Base-by-base conservation (phyloP, 2,329 filamentous ascomycete genomes). In the Fusarium marasasianum region DNA sequence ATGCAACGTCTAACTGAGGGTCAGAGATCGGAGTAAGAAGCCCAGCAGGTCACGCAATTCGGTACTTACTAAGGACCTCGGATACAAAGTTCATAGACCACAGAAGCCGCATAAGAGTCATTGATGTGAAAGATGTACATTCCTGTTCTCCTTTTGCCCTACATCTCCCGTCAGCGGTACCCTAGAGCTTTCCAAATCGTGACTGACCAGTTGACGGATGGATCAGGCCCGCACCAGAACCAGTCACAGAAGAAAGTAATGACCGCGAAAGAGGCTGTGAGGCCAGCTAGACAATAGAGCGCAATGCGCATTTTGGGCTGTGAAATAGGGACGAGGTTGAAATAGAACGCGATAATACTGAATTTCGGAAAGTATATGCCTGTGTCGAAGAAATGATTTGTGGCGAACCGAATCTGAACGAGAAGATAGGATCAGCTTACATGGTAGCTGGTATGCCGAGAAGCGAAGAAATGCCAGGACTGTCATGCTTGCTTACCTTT, bases 311-410 rank as follows among this genome's bases (percentile, higher is more conserved):
- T 66, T 9, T 14, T n/a, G 9, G 50, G 38, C 1, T 66, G 53
- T 2, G 64, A 22, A 1, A 66, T 26, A 0, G 64, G 64, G 0
- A 66, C 50, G 8, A 66, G 61, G 22, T 59, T 58, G 9, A 48
- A 50, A 9, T 66, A 66, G 6, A 66, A 66, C 0, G 61, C 44
- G 8, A 66, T 50, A 6, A 66, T 66, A 15, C 64, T 66, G 18
- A 66, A 66, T 17, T 66, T 66, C 0, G 64, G 64, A 29, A 66
- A 66, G 38, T 66, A 66, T 5, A 66, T 66, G 18, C 64, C 64
- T 7, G 63, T 66, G 4, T 66, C 64, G 26, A 66, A 66, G 8
- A 66, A 66, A 4, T 66, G 65, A 17, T 66, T 66, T 4, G 64
- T 66, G 2, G 61, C 62, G 4, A 66, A 66, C 5, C 64, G 50